Percentiles rank a stretch among this genome's conserved stretches.
Conservation (phyloP, 495 filamentous ascomycete genomes). For the Neurospora sublineolata region DNA sequence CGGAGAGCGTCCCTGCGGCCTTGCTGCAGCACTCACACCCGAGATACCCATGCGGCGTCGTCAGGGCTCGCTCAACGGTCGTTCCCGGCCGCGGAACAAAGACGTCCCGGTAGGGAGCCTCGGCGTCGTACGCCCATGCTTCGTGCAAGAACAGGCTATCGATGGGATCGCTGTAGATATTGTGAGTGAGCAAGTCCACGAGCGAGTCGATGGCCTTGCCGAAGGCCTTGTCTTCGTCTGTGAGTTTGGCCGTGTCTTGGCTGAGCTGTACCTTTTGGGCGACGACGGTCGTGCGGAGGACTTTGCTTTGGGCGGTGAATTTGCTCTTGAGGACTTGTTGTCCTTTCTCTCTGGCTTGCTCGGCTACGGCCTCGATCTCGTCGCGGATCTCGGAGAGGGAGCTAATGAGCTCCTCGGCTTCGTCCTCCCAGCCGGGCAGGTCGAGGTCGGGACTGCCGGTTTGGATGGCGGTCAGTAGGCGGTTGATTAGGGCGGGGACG, state of each 20-base stretch:
- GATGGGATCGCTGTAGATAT: conserved; percentile 48
- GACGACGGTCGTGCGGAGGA: conserved; percentile 72
- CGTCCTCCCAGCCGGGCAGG: conserved; percentile 21
- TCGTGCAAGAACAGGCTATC: conserved; percentile 63
- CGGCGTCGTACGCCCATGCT: conserved; percentile 72
- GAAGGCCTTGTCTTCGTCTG: conserved; percentile 63
- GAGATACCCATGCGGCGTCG: conserved; percentile 75
- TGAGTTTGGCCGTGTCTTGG: conserved; percentile 63
- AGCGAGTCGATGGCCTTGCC: conserved; percentile 60
- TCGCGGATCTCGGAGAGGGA: conserved; percentile 28
- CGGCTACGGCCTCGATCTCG: conserved; percentile 28
- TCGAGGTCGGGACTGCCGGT: conserved; percentile 28
- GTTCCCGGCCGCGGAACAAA: conserved; percentile 71
- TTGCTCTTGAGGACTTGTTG: conserved; percentile 55
- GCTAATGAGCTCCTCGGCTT: conserved; percentile 20
- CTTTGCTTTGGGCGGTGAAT: conserved; percentile 58
- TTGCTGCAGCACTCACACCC: conserved; percentile 55
- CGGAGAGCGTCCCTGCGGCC: conserved; percentile 32
- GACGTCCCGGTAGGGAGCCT: conserved; percentile 64
- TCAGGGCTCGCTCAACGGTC: conserved; percentile 70
- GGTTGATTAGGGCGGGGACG: conserved; percentile 23
- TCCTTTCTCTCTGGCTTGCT: conserved; percentile 25
- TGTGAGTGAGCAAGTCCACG: conserved; percentile 40
- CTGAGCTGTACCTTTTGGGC: conserved; percentile 80
- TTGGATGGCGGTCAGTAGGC: conserved; percentile 21